These are phyloP conservation scores for Auricularia cornea DNA, from an alignment of 768 basidiomycete genomes.

Conservation along the genomic window DNA sequence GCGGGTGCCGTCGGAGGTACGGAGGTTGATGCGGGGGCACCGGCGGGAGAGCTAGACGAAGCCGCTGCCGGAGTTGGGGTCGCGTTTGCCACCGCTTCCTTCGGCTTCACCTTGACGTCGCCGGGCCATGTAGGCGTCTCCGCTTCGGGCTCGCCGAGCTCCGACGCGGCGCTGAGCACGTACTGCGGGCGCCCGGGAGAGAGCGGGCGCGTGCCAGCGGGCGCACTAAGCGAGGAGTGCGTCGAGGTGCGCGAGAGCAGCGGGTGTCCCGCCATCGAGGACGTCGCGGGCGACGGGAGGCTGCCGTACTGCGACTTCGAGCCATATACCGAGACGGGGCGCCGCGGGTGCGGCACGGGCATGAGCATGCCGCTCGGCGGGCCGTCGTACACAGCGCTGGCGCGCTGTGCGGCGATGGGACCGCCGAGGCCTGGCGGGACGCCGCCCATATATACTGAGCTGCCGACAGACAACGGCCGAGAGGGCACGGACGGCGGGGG, in stretches of 20 bases:
- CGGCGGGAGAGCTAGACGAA: too few relatives aligned
- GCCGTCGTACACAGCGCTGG: too few relatives aligned
- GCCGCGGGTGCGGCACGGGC: neutral
- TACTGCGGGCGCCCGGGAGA: neutral
- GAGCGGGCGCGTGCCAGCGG: neutral
- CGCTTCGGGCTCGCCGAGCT: neutral
- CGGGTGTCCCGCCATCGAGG: neutral
- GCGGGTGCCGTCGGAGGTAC: neutral
- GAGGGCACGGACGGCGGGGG: neutral
- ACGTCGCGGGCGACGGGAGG: neutral
- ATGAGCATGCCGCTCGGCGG: neutral
- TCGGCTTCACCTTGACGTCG: neutral
- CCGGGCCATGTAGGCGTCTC: neutral
- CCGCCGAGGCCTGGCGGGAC: too few relatives aligned
- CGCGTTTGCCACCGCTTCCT: neutral
- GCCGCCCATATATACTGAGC: too few relatives aligned
- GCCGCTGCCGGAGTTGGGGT: too few relatives aligned
- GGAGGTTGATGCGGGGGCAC: neutral
- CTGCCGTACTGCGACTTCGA: neutral
- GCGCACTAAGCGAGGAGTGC: neutral
- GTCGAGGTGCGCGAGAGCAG: neutral
- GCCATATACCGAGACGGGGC: neutral
- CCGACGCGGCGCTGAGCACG: neutral
- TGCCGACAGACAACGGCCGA: neutral
- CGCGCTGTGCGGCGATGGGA: too few relatives aligned